These are phyloP conservation scores for Hippophae rhamnoides DNA, from an alignment of 306 rosid species.

Conservation along the genomic window DNA sequence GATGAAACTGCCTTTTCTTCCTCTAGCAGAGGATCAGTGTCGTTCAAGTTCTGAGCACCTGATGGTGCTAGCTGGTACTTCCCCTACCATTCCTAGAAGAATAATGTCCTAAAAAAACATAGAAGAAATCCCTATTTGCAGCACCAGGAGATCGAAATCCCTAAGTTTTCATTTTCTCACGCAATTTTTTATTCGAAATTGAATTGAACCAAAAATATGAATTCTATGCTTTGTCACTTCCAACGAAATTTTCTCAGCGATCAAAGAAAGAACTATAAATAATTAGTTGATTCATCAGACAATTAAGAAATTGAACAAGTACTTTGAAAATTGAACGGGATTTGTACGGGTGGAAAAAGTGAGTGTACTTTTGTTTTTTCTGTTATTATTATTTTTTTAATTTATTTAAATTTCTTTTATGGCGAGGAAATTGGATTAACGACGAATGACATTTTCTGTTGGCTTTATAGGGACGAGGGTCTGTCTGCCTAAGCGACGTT, in stretches of 20 bases:
- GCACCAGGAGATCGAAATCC: conserved; percentile 4
- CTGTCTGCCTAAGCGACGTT: too few species aligned
- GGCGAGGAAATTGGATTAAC: too few species aligned
- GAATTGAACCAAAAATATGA: background rate
- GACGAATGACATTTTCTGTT: too few species aligned
- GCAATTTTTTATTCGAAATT: background rate
- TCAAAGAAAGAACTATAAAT: background rate
- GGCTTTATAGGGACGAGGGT: too few species aligned
- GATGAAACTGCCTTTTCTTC: conserved; percentile 37
- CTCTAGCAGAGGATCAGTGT: conserved; percentile 71
- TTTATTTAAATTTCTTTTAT: too few species aligned
- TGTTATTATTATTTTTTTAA: too few species aligned
- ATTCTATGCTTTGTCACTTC: background rate
- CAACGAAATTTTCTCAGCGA: background rate
- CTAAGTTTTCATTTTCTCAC: background rate
- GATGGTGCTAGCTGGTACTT: conserved; percentile 78
- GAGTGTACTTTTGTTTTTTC: too few species aligned
- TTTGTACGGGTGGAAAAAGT: too few species aligned
- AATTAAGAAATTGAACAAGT: too few species aligned
- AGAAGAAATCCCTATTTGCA: conserved; percentile 14
- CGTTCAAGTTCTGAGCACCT: conserved; percentile 45
- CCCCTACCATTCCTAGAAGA: conserved; percentile 55
- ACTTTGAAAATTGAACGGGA: too few species aligned
- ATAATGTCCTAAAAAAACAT: conserved; percentile 26
- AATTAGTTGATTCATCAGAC: too few species aligned